Base-by-base conservation (phyloP, 1,284 basidiomycete genomes). In the Gomphus sp. region DNA sequence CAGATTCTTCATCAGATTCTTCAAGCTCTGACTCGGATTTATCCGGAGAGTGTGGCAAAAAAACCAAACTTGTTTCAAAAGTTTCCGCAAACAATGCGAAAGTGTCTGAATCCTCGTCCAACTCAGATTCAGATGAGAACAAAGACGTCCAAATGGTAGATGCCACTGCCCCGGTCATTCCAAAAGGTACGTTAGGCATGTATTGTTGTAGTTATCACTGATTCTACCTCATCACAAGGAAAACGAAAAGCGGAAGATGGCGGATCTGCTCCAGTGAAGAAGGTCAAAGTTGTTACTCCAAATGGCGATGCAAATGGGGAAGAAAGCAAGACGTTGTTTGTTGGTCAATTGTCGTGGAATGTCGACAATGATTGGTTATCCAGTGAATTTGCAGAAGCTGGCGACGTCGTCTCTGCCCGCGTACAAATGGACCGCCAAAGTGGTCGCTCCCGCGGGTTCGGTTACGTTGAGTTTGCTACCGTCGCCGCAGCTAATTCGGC, bases 301-400 rank as follows among this genome's bases (percentile, higher is more conserved):
- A 79, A 84, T 62, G 83, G 77, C 56, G 72, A 75, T 50, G 79
- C 82, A 54, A 74, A 71, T 47, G 68, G 67, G 28, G 80, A 81
- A 62, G 80, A 82, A 63, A 81, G 79, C 52, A 87, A 81, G 70
- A 88, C 86, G 56, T 82, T 98, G 67, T 99, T 95, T 70, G 93
- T 99, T 65, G 96, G 96, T 58, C 84, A 85, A 64, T 81, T 99
- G 55, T 96, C 93, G 37, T 99, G 94, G 94, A 94, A 93, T 72
- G 88, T 99, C 65, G 96, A 98, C 79, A 91, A 94, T 72, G 96
- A 98, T 73, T 93, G 94, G 82, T 85, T 99, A 64, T 84, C 87
- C 57, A 82, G 86, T 72, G 96, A 98, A 73, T 98, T 99, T 67
- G 85, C 87, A 53, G 78, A 81, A 58, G 95, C 87, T 68, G 96